A percentile compares a stretch with the other conserved stretches of the same genome.
Conservation (phyloP, 116 monocot genomes). For the Zostera marina region DNA sequence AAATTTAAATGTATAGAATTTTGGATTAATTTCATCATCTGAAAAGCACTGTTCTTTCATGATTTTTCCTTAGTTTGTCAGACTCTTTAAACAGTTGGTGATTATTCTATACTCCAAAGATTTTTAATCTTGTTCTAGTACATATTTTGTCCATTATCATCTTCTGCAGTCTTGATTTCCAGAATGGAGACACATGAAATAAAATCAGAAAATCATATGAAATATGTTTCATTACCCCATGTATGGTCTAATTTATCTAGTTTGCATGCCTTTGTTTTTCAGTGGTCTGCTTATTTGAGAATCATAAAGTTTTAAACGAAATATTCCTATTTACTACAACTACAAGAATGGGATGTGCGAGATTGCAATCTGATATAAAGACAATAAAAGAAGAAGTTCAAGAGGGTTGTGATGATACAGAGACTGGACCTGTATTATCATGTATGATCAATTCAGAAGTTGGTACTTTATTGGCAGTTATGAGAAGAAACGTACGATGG, state of each 20-base stretch:
- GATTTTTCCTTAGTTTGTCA: neutral
- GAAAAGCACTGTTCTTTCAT: neutral
- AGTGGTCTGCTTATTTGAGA: neutral
- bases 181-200: neutral
- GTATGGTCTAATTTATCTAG: neutral
- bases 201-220: neutral
- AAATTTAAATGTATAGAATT: no score
- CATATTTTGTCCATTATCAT: neutral
- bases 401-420: neutral
- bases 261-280: neutral
- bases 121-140: neutral
- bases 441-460: slow-evolving; percentile 29
- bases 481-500: slow-evolving; percentile 41
- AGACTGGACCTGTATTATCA: slow-evolving; percentile 2
- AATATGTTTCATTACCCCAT: neutral
- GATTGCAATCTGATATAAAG: slow-evolving; percentile 1
- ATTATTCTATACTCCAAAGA: neutral
- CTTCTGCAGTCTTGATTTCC: neutral
- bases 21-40: no score
- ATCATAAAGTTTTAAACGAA: neutral
- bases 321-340: neutral
- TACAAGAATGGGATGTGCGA: neutral
- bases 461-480: slow-evolving; percentile 23
- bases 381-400: slow-evolving; percentile 2
- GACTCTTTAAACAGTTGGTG: neutral